phyloP scores from a whole-genome alignment of 305 asterid species.

The Solanum hybrid region DNA sequence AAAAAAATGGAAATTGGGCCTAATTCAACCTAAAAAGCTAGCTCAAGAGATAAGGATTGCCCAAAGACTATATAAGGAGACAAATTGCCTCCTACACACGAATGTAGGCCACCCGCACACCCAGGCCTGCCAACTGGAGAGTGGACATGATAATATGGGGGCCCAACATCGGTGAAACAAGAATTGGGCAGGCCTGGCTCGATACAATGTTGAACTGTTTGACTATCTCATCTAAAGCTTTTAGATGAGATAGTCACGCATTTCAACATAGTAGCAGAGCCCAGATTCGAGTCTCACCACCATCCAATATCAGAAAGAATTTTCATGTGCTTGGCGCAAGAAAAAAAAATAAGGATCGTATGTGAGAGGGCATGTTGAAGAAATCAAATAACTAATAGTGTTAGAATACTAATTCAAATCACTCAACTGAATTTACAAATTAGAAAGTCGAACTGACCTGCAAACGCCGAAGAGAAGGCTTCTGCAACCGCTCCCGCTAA shows the following conservation, averaged over 20 bases:
- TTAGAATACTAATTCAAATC: background rate
- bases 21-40: background rate
- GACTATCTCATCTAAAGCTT: background rate
- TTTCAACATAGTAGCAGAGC: background rate
- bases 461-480: constrained; percentile 86
- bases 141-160: background rate
- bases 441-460: constrained; percentile 52
- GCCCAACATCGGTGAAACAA: background rate
- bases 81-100: background rate
- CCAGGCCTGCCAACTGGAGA: background rate
- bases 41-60: background rate
- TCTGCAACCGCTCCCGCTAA: constrained; percentile 93
- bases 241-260: background rate
- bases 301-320: background rate
- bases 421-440: background rate
- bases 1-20: background rate
- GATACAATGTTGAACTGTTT: background rate
- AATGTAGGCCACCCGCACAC: background rate
- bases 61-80: background rate
- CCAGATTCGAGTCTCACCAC: background rate
- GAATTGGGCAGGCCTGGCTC: background rate
- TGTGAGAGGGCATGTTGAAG: background rate
- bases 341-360: background rate
- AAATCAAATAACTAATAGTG: background rate
- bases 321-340: background rate